Evolutionary conservation across 257 asterid species (phyloP), one percentile per base, ranked within the genome.

Genomic region (Misopates orontium): DNA sequence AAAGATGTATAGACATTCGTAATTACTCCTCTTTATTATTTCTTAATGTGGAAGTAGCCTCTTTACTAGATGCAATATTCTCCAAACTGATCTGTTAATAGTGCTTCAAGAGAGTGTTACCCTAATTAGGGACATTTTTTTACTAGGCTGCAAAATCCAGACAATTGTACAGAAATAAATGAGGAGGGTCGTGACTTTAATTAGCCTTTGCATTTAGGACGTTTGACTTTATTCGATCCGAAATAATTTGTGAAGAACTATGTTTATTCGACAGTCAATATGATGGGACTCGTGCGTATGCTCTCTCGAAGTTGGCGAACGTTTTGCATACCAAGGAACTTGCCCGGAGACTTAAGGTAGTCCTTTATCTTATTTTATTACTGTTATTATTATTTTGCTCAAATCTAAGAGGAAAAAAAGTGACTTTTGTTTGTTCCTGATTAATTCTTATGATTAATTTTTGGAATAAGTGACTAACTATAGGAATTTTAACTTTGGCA

Each of bases 271-370:
- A 64, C 88, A 94, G 97, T 85, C 69, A 80, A 65, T 94, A 88
- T 84, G 97, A 94, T 71, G 92, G 90, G 79, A 88, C 95, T 82
- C 95, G 97, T 86, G 99, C 97, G 14, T 94, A 94, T 77, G 95
- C 99, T 66, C 89, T 94, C 77, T 94, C 99, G 70, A 94, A 94
- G 88, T 89, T 94, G 57, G 99, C 99, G 14, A 94, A 87, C 84
- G 95, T 94, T 81, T 77, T 94, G 85, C 99, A 94, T 75, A 90
- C 99, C 87, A 88, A 88, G 82, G 96, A 86, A 73, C 95, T 94
- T 68, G 90, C 96, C 73, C 82, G 41, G 48, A 88, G 90, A 53
- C 87, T 94, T 55, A 50, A 70, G 80, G 99, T 70, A 83, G 71
- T 64, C 52, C 51, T 11, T n/a, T n/a, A 0, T 17, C 47, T 23